Percentiles rank a stretch among this genome's conserved stretches.
Evolutionary conservation across 2,329 filamentous ascomycete species (phyloP).

Genomic region (Monosporascus sp.): DNA sequence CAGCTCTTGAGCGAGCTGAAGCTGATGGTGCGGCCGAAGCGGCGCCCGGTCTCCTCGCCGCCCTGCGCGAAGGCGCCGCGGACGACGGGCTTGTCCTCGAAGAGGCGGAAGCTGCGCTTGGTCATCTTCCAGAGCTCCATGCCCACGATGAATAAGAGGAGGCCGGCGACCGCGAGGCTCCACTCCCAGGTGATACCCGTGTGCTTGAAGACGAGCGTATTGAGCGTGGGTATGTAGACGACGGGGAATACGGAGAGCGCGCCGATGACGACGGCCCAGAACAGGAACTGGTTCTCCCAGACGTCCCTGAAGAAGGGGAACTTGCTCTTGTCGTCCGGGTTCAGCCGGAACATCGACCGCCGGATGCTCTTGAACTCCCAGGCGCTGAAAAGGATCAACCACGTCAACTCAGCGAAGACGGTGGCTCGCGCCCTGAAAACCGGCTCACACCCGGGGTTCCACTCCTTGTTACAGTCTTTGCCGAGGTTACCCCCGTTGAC

Average conservation of each 20-base stretch:
- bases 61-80: slow-evolving; percentile 49
- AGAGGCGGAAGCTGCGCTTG: slow-evolving; percentile 53
- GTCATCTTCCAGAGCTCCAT: slow-evolving; percentile 67
- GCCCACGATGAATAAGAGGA: slow-evolving; percentile 58
- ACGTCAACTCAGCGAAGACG: slow-evolving; percentile 68
- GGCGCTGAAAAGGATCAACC: slow-evolving; percentile 66
- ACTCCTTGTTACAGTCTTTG: slow-evolving; percentile 55
- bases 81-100: slow-evolving; percentile 47
- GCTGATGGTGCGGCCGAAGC: slow-evolving; percentile 43
- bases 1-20: slow-evolving; percentile 44
- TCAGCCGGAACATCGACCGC: slow-evolving; percentile 64
- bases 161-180: slow-evolving; percentile 60
- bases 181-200: slow-evolving; percentile 69
- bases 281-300: slow-evolving; percentile 65
- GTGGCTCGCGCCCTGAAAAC: slow-evolving; percentile 68
- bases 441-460: slow-evolving; percentile 47
- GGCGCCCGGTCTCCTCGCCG: slow-evolving; percentile 37
- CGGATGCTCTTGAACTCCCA: slow-evolving; percentile 75
- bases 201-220: slow-evolving; percentile 68
- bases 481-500: slow-evolving; percentile 52
- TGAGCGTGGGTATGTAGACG: slow-evolving; percentile 68
- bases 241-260: slow-evolving; percentile 59
- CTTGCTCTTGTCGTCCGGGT: slow-evolving; percentile 43
- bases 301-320: slow-evolving; percentile 57
- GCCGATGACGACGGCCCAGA: slow-evolving; percentile 59